These are phyloP conservation scores for Chaetothyriales sp. DNA, from an alignment of 2,329 filamentous ascomycete species.

Conservation along the genomic window DNA sequence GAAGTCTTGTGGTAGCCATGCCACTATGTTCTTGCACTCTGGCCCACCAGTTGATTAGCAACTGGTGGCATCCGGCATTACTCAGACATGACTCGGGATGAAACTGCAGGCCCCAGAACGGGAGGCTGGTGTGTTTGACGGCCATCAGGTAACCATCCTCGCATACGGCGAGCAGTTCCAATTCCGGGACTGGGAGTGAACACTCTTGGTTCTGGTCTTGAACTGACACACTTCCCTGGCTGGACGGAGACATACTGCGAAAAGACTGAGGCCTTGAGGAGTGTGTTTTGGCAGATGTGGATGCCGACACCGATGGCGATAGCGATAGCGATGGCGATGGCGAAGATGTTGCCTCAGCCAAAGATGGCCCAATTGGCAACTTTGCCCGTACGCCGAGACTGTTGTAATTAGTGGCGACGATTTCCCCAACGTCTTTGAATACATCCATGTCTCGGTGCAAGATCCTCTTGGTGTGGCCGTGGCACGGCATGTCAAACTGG, in stretches of 20 bases:
- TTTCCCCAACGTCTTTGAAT: conserved; percentile 44
- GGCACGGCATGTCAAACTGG: conserved; percentile 55
- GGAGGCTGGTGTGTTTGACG: conserved; percentile 49
- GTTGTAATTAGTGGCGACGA: conserved; percentile 54
- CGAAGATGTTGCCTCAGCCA: not conserved
- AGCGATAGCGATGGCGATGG: not conserved
- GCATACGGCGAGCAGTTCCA: conserved; percentile 47
- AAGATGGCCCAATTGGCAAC: not conserved
- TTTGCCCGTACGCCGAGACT: conserved; percentile 12
- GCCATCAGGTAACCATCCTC: conserved; percentile 56
- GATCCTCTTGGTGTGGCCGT: conserved; percentile 64
- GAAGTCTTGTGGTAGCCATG: not conserved
- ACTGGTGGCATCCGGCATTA: conserved; percentile 40
- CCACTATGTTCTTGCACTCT: conserved; percentile 48
- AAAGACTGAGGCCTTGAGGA: not conserved
- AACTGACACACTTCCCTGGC: not conserved
- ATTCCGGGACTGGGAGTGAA: conserved; percentile 22
- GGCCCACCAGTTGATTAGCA: conserved; percentile 64
- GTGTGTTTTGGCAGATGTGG: not conserved
- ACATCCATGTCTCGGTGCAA: conserved; percentile 47
- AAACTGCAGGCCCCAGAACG: conserved; percentile 80
- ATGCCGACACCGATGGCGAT: not conserved
- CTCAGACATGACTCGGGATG: conserved; percentile 86
- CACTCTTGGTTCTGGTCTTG: not conserved
- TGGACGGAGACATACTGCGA: not conserved